Evolutionary conservation across 2,329 filamentous ascomycete species (phyloP).

Genomic region (Zymoseptoria crescenta): DNA sequence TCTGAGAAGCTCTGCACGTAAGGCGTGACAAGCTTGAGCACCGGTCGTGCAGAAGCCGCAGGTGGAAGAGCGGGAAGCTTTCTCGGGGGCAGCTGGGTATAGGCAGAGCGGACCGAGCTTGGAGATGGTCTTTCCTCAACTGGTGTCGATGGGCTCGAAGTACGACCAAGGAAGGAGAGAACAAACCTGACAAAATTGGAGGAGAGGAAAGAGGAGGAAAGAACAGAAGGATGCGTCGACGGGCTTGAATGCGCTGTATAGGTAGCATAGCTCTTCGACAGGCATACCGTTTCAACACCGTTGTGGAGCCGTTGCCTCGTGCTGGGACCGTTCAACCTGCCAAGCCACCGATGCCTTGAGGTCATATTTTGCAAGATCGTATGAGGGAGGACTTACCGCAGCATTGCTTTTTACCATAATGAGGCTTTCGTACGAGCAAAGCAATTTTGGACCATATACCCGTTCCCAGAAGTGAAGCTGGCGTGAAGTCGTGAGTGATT

Average conservation of each 20-base stretch:
- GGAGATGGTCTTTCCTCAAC: background rate
- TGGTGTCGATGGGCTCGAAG: background rate
- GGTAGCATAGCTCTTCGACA: background rate
- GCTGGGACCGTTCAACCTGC: background rate
- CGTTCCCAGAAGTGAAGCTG: background rate
- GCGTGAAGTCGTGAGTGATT: background rate
- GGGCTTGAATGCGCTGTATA: background rate
- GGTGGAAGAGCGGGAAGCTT: background rate
- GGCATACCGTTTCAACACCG: background rate
- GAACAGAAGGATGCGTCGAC: background rate
- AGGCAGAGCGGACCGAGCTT: background rate
- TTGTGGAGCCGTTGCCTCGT: background rate
- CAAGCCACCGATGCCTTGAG: background rate
- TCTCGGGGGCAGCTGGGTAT: background rate
- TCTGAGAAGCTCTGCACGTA: background rate
- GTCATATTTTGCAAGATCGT: background rate
- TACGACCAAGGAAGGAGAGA: background rate
- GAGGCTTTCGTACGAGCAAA: background rate
- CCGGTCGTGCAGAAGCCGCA: background rate
- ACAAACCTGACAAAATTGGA: background rate
- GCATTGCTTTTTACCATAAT: background rate
- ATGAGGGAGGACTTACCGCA: background rate
- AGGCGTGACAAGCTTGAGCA: background rate
- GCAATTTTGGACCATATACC: too few species aligned
- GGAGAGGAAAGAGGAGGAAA: background rate